These are phyloP conservation scores for Hypholoma sublateritium DNA, from an alignment of 768 basidiomycete species.

Conservation along the genomic window DNA sequence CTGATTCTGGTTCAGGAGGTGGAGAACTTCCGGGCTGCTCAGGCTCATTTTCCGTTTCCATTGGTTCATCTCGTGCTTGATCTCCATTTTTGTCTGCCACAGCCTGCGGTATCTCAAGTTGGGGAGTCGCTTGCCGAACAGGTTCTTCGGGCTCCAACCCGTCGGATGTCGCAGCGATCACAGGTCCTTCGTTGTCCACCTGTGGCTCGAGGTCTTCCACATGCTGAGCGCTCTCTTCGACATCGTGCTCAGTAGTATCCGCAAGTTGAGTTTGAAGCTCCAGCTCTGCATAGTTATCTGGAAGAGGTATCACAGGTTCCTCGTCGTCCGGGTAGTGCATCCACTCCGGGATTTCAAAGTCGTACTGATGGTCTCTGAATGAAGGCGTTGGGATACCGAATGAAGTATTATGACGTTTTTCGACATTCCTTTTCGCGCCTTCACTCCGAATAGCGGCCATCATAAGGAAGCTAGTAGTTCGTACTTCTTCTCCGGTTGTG, in stretches of 20 bases:
- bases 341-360: slow-evolving; percentile 62
- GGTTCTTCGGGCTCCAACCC: not conserved
- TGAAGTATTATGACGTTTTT: slow-evolving; percentile 52
- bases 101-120: not conserved
- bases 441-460: slow-evolving; percentile 51
- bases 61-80: not conserved
- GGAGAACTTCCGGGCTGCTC: slow-evolving; percentile 7
- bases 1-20: slow-evolving; percentile 7
- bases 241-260: not conserved
- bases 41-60: slow-evolving; percentile 6
- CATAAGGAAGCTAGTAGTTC: slow-evolving; percentile 31
- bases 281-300: not conserved
- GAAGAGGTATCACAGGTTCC: not conserved
- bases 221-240: not conserved
- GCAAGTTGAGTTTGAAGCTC: not conserved
- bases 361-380: slow-evolving; percentile 19
- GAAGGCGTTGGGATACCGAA: slow-evolving; percentile 42
- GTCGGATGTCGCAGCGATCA: not conserved
- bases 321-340: slow-evolving; percentile 23
- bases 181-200: not conserved
- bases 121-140: not conserved
- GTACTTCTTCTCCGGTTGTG: slow-evolving; percentile 8
- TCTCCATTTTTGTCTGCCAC: not conserved
- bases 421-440: slow-evolving; percentile 38
- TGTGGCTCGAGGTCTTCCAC: not conserved